A percentile compares a stretch with the other conserved stretches of the same genome.
Conservation (phyloP, 2,329 filamentous ascomycete genomes). For the Xylariaceae sp. region DNA sequence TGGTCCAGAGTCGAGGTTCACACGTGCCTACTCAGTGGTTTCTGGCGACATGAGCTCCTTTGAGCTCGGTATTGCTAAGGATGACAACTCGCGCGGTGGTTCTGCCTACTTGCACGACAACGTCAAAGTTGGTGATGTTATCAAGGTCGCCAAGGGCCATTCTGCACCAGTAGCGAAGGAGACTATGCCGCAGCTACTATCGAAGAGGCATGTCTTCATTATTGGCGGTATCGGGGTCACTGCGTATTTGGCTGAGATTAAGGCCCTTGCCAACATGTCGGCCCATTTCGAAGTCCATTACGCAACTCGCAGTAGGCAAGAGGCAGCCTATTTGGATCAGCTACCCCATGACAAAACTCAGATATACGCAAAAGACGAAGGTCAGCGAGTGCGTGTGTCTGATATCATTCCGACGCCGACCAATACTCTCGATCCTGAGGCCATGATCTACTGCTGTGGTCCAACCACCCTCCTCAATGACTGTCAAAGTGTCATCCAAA, state of each 20-base stretch:
- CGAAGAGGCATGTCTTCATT: conserved; percentile 24
- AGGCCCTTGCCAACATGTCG: conserved; percentile 8
- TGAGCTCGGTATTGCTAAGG: conserved; percentile 55
- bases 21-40: conserved; percentile 54
- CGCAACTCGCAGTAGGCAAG: conserved; percentile 22
- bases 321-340: conserved; percentile 24
- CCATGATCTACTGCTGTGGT: conserved; percentile 30
- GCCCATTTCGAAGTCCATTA: conserved; percentile 25
- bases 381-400: conserved; percentile 19
- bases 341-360: conserved; percentile 19
- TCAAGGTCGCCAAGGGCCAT: conserved; percentile 36
- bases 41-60: conserved; percentile 45
- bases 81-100: conserved; percentile 52
- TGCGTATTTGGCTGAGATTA: conserved; percentile 24
- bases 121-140: conserved; percentile 45
- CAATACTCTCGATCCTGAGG: conserved; percentile 14
- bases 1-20: conserved; percentile 48
- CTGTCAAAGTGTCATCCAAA: conserved; percentile 13
- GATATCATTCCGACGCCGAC: conserved; percentile 33
- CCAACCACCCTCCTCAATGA: conserved; percentile 20
- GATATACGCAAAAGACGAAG: conserved; percentile 24
- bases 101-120: conserved; percentile 53
- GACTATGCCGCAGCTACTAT: conserved; percentile 2
- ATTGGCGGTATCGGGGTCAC: conserved; percentile 28
- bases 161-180: conserved; percentile 4